Evolutionary conservation across 805 yeast species (phyloP).

Genomic region (Saturnispora gosingensis): DNA sequence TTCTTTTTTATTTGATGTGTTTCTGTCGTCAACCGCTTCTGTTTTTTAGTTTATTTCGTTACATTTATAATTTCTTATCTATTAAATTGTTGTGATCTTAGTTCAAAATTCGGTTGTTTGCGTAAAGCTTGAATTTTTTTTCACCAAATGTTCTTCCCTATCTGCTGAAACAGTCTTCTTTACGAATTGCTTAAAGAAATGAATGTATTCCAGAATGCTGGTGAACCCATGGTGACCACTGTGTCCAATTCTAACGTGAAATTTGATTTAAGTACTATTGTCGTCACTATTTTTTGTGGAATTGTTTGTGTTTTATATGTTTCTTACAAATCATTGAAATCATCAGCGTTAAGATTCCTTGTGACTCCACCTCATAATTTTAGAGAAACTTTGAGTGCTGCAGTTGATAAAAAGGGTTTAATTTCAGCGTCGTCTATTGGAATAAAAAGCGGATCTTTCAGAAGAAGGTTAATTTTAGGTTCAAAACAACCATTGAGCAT

Average conservation of each 20-base stretch:
- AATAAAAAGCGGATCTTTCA: conserved; percentile 18
- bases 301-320: neutral
- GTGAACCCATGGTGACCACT: neutral
- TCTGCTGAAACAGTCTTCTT: neutral
- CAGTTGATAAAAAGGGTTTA: conserved; percentile 15
- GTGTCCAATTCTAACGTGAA: neutral
- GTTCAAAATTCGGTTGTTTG: neutral
- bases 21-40: neutral
- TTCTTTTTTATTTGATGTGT: neutral
- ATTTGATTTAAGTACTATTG: neutral
- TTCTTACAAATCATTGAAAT: neutral
- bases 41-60: neutral
- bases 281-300: neutral
- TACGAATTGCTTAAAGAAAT: neutral
- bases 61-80: neutral
- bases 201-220: neutral
- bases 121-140: neutral
- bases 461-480: conserved; percentile 28
- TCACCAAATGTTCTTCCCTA: neutral
- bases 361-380: conserved; percentile 24
- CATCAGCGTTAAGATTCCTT: conserved; percentile 18
- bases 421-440: conserved; percentile 19
- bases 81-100: neutral
- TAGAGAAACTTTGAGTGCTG: conserved; percentile 18
- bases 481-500: conserved; percentile 24